Evolutionary conservation across 176 grass and related monocot species (phyloP).

Genomic region (Triticum turgidum): DNA sequence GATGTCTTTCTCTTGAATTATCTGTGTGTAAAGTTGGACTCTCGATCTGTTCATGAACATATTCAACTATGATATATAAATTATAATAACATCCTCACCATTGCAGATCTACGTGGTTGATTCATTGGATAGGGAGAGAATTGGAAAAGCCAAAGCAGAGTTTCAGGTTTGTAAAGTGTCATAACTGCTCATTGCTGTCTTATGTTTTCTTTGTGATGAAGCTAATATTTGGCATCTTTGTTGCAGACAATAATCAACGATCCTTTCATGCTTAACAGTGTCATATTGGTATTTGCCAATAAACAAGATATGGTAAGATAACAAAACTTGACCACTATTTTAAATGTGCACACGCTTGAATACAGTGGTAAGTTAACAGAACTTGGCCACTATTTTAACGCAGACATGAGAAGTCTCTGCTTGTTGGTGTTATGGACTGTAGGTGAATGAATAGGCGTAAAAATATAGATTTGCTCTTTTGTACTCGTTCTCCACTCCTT

Average conservation of each 20-base stretch:
- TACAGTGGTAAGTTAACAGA: conserved; percentile 35
- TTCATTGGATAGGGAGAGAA: conserved; percentile 82
- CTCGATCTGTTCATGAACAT: neutral
- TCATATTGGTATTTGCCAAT: conserved; percentile 74
- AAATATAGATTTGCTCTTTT: neutral
- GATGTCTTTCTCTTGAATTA: neutral
- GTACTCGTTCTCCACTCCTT: neutral
- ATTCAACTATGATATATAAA: neutral
- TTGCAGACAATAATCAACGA: conserved; percentile 73
- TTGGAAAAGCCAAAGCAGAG: conserved; percentile 73
- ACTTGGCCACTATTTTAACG: neutral
- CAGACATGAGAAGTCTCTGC: neutral
- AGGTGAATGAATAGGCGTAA: neutral
- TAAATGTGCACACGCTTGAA: neutral
- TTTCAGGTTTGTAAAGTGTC: conserved; percentile 56
- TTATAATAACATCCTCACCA: neutral
- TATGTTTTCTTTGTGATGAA: conserved; percentile 5
- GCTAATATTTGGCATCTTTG: conserved; percentile 28
- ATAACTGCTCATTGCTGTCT: neutral
- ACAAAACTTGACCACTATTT: neutral
- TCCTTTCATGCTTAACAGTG: conserved; percentile 69
- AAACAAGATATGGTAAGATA: conserved; percentile 78
- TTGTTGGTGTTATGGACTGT: neutral
- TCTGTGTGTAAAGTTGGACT: neutral
- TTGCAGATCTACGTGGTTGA: conserved; percentile 84